Percentiles rank a stretch among this genome's conserved stretches.
Evolutionary conservation across 1,284 basidiomycete genomes (phyloP).

Genomic region (Malassezia sp.): DNA sequence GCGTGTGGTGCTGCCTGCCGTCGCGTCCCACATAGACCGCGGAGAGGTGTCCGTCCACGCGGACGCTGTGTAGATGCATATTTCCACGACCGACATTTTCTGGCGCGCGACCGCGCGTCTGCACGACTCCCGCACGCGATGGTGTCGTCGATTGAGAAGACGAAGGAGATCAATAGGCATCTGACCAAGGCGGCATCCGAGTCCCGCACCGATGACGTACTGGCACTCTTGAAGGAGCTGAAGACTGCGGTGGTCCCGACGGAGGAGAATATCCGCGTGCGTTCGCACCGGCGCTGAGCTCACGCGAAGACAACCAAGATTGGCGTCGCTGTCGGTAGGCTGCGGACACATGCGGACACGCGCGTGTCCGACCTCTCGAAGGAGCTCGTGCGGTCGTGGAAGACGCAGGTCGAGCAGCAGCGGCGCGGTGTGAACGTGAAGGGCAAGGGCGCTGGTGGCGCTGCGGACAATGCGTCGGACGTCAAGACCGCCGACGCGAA

Average conservation of each 20-base stretch:
- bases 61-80: constrained; percentile 1
- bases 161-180: constrained; percentile 29
- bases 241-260: constrained; percentile 70
- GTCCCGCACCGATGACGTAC: constrained; percentile 55
- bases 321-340: constrained; percentile 81
- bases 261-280: constrained; percentile 68
- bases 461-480: no score
- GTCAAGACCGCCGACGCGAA: constrained; percentile 6
- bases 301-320: constrained; percentile 51
- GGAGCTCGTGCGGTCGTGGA: constrained; percentile 61
- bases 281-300: constrained; percentile 26
- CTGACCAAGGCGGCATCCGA: constrained; percentile 24
- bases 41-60: no score
- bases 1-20: no score
- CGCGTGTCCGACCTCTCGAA: constrained; percentile 73
- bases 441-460: constrained; percentile 33
- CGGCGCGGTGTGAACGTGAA: constrained; percentile 48
- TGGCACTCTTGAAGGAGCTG: constrained; percentile 60
- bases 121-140: neutral
- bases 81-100: constrained; percentile 3
- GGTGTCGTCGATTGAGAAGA: constrained; percentile 20
- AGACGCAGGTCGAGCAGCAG: constrained; percentile 38
- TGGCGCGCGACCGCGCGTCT: neutral
- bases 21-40: no score
- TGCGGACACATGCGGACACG: constrained; percentile 63